These are phyloP conservation scores for Ophiobolus disseminans DNA, from an alignment of 2,329 filamentous ascomycete species.

Conservation along the genomic window DNA sequence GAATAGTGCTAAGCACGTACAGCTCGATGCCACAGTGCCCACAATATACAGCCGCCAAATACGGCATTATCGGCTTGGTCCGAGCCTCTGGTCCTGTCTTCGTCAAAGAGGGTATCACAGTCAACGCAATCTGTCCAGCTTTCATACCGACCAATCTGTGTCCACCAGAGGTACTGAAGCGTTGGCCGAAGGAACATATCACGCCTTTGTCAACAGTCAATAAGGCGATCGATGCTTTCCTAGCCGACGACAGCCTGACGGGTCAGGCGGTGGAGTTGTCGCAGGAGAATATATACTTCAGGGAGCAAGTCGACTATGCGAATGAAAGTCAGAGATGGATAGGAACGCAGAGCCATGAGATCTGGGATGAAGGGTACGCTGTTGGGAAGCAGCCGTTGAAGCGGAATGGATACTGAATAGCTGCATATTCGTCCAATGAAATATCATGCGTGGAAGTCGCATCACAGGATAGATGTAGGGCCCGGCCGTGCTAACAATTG, in stretches of 20 bases:
- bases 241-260: constrained; percentile 43
- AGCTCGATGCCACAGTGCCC: constrained; percentile 45
- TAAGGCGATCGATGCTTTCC: constrained; percentile 49
- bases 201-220: constrained; percentile 52
- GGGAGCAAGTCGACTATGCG: constrained; percentile 47
- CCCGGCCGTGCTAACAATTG: background rate
- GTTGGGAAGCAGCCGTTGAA: constrained; percentile 25
- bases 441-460: too few species aligned
- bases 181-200: constrained; percentile 49
- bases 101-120: constrained; percentile 44
- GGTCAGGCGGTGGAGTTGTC: constrained; percentile 53
- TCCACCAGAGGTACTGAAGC: constrained; percentile 46
- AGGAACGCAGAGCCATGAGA: constrained; percentile 32
- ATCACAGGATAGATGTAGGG: too few species aligned
- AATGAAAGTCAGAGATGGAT: constrained; percentile 53
- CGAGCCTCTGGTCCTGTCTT: constrained; percentile 45
- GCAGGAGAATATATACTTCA: constrained; percentile 51
- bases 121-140: constrained; percentile 52
- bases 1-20: background rate
- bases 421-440: background rate
- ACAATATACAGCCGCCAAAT: constrained; percentile 53
- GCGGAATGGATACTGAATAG: constrained; percentile 24
- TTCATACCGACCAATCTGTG: constrained; percentile 50
- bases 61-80: constrained; percentile 51
- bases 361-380: constrained; percentile 45